Conservation (phyloP, 2,329 filamentous ascomycete genomes). For the Tolypocladium cylindrosporum region DNA sequence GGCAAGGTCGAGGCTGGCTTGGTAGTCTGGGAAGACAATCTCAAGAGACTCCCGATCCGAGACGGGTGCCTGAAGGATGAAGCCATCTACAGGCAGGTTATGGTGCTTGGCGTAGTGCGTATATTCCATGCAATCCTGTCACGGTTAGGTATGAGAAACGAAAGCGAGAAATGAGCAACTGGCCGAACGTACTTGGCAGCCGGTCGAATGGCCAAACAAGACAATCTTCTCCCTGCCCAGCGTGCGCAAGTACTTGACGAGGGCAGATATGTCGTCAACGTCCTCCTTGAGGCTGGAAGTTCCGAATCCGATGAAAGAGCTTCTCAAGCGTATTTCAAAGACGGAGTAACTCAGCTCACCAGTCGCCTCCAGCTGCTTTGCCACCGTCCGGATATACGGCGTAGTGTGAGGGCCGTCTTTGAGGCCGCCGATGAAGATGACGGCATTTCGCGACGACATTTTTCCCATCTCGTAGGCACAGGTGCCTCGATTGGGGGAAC, state of each 20-base stretch:
- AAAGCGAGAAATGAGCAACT: background rate
- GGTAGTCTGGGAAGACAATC: slow-evolving; percentile 33
- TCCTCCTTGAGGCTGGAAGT: slow-evolving; percentile 40
- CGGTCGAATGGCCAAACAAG: slow-evolving; percentile 49
- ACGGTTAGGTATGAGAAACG: background rate
- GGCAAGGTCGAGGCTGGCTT: slow-evolving; percentile 37
- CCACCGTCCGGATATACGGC: slow-evolving; percentile 41
- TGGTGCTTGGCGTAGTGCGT: slow-evolving; percentile 29
- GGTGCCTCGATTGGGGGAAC: slow-evolving; percentile 26
- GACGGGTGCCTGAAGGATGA: slow-evolving; percentile 71
- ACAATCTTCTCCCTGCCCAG: slow-evolving; percentile 42
- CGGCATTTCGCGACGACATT: slow-evolving; percentile 38
- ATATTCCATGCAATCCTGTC: slow-evolving; percentile 48
- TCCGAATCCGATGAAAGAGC: slow-evolving; percentile 43
- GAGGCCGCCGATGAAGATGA: slow-evolving; percentile 63
- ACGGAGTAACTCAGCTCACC: slow-evolving; percentile 36
- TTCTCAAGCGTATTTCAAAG: slow-evolving; percentile 46
- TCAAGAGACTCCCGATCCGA: slow-evolving; percentile 62
- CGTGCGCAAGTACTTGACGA: slow-evolving; percentile 43
- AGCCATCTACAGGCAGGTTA: slow-evolving; percentile 55
- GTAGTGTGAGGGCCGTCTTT: slow-evolving; percentile 60
- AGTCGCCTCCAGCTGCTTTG: slow-evolving; percentile 28
- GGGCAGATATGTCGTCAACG: slow-evolving; percentile 39
- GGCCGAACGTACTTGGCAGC: slow-evolving; percentile 36
- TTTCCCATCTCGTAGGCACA: slow-evolving; percentile 39